Percentiles rank a stretch among this genome's conserved stretches.
These are phyloP conservation scores for Cairneyella variabilis DNA, from an alignment of 495 filamentous ascomycete species.

Conservation along the genomic window DNA sequence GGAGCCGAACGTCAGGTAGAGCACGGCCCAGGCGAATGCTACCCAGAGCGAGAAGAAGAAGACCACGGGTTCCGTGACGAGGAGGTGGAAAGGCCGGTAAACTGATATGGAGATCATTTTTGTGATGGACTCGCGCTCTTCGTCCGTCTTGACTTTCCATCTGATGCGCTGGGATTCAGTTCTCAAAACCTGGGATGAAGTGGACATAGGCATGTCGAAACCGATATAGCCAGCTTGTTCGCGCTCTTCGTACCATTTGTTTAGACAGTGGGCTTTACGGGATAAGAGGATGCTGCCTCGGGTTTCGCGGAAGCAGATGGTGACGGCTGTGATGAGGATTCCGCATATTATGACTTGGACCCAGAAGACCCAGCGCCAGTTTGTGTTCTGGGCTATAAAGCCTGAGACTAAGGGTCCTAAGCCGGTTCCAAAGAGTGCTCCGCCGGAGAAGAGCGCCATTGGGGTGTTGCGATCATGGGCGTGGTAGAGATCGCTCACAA, in stretches of 20 bases:
- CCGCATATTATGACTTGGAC: slow-evolving; percentile 71
- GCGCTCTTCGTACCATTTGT: slow-evolving; percentile 73
- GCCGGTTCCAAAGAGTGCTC: slow-evolving; percentile 77
- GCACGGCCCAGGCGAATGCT: slow-evolving; percentile 82
- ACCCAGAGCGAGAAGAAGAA: slow-evolving; percentile 95
- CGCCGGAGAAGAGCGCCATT: slow-evolving; percentile 81
- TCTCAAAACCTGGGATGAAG: background rate
- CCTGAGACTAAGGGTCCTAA: slow-evolving; percentile 71
- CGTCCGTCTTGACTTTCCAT: slow-evolving; percentile 83
- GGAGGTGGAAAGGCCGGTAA: slow-evolving; percentile 78
- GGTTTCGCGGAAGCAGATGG: slow-evolving; percentile 75
- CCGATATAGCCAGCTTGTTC: slow-evolving; percentile 65
- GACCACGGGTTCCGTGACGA: slow-evolving; percentile 87
- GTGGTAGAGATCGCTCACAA: slow-evolving; percentile 85
- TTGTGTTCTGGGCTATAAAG: slow-evolving; percentile 60
- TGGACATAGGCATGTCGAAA: slow-evolving; percentile 39
- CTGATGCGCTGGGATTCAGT: slow-evolving; percentile 55
- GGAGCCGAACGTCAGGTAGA: slow-evolving; percentile 79
- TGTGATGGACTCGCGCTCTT: slow-evolving; percentile 64
- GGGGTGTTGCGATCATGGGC: slow-evolving; percentile 77
- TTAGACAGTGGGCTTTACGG: slow-evolving; percentile 69
- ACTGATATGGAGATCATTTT: slow-evolving; percentile 75
- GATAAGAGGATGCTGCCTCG: slow-evolving; percentile 77
- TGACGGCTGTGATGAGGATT: slow-evolving; percentile 56
- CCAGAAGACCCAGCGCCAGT: slow-evolving; percentile 91